Base-by-base conservation (phyloP, 2,329 filamentous ascomycete genomes). In the Lasiodiplodia citricola region DNA sequence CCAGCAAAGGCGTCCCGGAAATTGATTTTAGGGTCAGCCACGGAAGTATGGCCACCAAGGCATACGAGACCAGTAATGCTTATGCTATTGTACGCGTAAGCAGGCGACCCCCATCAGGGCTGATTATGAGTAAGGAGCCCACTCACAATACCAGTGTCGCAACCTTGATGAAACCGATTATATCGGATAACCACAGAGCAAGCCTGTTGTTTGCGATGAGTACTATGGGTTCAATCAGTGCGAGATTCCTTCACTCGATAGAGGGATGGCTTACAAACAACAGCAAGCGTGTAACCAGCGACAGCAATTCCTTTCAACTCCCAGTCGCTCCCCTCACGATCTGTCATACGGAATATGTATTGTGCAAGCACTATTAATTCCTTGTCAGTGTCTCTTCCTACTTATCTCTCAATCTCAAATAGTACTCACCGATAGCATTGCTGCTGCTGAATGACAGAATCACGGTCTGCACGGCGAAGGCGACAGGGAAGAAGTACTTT, bases 301-400 rank as follows among this genome's bases (percentile, higher is more conserved):
- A 91, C 79, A 0, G 90, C 90, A 2, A 91, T 86, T 1, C 89
- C 90, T 74, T 91, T 91, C 65, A 87, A 75, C 73, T 91, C 82
- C 90, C 90, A 92, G n/a, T 82, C 79, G 0, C 85, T 84, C 0
- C 87, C 85, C 0, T 76, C 78, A 0, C 80, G 75, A 0, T 83
- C 86, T 0, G 81, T 84, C 54, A 89, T 87, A 10, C 83, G 83
- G 77, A 87, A 92, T 0, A 91, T 75, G 71, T 92, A 92, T 50
- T 86, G 80, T 0, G 90, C 86, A 35, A 63, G 66, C 25, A 67
- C 60, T 50, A 35, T 31, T 41, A 68, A 80, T 68, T 72, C 2
- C 11, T 4, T 7, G 18, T 66, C n/a, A 47, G 47, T 7, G 25
- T 28, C n/a, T 21, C 18, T 57, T 21, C 10, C 11, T 37, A 2